phyloP scores from a whole-genome alignment of 2,329 filamentous ascomycete species.

The Phialophora tarda region DNA sequence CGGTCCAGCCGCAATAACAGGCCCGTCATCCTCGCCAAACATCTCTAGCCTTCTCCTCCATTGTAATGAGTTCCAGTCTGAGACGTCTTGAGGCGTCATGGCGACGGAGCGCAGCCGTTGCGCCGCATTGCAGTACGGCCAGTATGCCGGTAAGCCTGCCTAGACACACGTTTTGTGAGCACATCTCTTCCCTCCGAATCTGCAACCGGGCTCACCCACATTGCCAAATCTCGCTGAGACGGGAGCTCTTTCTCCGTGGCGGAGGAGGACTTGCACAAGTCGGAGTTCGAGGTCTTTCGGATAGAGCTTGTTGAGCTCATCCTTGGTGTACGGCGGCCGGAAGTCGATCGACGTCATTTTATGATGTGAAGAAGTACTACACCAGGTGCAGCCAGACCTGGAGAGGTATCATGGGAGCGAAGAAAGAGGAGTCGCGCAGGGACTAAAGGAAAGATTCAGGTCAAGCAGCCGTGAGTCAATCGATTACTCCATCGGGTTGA shows the following conservation, averaged over 20 bases:
- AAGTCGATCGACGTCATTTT: constrained; percentile 79
- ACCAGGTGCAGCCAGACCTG: constrained; percentile 5
- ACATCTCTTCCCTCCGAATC: constrained; percentile 5
- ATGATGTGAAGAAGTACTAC: constrained; percentile 7
- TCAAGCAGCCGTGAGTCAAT: background rate
- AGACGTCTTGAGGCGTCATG: constrained; percentile 58
- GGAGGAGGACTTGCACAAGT: constrained; percentile 78
- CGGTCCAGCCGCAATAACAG: constrained; percentile 71
- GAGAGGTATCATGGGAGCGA: constrained; percentile 15
- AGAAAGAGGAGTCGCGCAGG: background rate
- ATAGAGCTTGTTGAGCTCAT: constrained; percentile 82
- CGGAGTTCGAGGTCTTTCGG: constrained; percentile 79
- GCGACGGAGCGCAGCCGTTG: constrained; percentile 70
- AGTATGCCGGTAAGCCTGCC: constrained; percentile 63
- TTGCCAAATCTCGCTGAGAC: constrained; percentile 89
- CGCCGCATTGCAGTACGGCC: constrained; percentile 88
- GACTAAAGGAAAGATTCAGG: background rate
- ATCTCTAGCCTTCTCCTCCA: constrained; percentile 80
- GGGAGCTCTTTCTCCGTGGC: constrained; percentile 72
- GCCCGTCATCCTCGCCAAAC: constrained; percentile 73
- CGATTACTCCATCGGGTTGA: background rate
- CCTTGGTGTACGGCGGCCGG: constrained; percentile 75
- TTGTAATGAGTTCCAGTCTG: constrained; percentile 63
- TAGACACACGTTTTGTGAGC: constrained; percentile 37
- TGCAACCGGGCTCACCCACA: constrained; percentile 46